Base-by-base conservation (phyloP, 305 asterid genomes). In the Fraxinus nigra region DNA sequence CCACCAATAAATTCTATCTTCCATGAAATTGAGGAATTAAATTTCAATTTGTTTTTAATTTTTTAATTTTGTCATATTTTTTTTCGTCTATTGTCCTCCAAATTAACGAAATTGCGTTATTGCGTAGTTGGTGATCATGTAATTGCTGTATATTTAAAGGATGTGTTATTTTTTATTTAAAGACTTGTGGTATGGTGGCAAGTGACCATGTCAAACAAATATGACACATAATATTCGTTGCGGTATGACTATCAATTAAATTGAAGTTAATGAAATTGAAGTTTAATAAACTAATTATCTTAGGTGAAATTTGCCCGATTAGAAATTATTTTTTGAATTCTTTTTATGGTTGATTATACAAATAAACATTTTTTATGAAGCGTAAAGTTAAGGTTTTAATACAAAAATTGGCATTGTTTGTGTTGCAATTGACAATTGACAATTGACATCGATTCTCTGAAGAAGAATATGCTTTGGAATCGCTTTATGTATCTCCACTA, bases 381-480 rank as follows among this genome's bases (percentile, higher is more conserved):
- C 18, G 14, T 10, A 10, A 3, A 13, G 18, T 11, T 13, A 46
- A 3, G n/a, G 5, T 48, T 4, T 48, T 14, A 48, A 48, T 4
- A 48, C 61, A 14, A 48, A 48, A 48, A 48, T n/a, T 48, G 8
- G 61, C 20, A 14, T 48, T 16, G 1, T 11, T 46, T 11, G 51
- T 40, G 51, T 40, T 0, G 5, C 16, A 10, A 43, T 7, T 37
- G 43, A n/a, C n/a, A n/a, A n/a, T n/a, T n/a, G n/a, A 3, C 6
- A 14, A 51, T 51, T 51, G 63, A 16, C 63, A 16, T 51, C 69
- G 40, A 35, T 35, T 35, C 14, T 20, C 9, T 22, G 10, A 73
- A 80, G 28, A 73, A 59, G 48, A 63, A 38, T 75, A 43, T 75
- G 76, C 7, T n/a, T 10, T 38, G 51, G 80, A 75, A 38, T 81